Base-by-base conservation (phyloP, 179 eudicot species). In the Monotropa hypopitys region DNA sequence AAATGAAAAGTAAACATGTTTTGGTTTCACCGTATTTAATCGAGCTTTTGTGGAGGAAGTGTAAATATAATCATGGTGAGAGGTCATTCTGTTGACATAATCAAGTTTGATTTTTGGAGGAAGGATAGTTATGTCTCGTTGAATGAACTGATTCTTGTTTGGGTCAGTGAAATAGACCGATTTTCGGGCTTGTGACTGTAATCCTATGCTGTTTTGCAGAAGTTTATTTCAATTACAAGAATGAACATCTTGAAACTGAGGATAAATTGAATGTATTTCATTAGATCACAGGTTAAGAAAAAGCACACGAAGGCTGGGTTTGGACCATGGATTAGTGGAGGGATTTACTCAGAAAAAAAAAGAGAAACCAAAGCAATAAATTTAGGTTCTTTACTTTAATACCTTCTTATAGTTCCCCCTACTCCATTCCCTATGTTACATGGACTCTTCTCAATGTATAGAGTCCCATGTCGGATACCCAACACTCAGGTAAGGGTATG, bases 271-370 rank as follows among this genome's bases (percentile, higher is more conserved):
- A 38, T 38, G 40, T 38, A 38, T 38, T 45, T 69, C 26, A 77
- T 79, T 76, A 88, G 80, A 72, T 72, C 40, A 72, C 4, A 28
- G 45, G 32, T 2, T n/a, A 53, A 28, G 42, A 68, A n/a, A 33
- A 13, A 61, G 38, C 66, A 12, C 7, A 61, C 66, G 28, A 61
- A 28, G 18, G 38, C 35, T 59, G 35, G 26, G 66, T 28, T 59
- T 59, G 66, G 66, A 30, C 35, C 66, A 12, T 59, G 35, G 35
- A 59, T 10, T 26, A 26, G 66, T 59, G 35, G 35, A 28, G 66
- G 16, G 66, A 26, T 59, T 59, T 59, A 59, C 16, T 23, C 12
- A 15, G 32, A 33, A 59, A 59, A 11, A 59, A 7, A 28, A 12
- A 61, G 38, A 28, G 38, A 61, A 61, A 61, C 33, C 20, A 61